Base-by-base conservation (phyloP, 345 rosid genomes). In the Crucihimalaya himalaica region DNA sequence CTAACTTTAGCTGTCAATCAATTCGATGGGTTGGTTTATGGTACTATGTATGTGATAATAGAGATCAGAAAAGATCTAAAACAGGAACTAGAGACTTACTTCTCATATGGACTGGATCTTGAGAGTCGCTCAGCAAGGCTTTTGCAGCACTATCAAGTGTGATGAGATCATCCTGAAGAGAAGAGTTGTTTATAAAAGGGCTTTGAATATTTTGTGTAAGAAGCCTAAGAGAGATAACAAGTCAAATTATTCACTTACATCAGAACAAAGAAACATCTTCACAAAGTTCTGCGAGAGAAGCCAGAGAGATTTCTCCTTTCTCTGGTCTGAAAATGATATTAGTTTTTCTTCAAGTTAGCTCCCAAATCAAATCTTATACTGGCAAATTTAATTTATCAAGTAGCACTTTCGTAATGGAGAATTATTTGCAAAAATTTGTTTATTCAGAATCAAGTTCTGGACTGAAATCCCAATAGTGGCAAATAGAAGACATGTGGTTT, bases 211-310 rank as follows among this genome's bases (percentile, higher is more conserved):
- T 8, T 32, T 42, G 16, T 25, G n/a, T 14, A 52, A 54, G 59
- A 51, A 28, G 62, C 43, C 8, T 52, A 77, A 23, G 28, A 62
- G 70, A 65, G n/a, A 32, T 32, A 12, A 13, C 35, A 47, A 23
- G 21, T 46, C n/a, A 9, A 47, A 6, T 21, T 3, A 10, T 43
- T 69, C 20, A 66, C 96, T 84, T 81, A 89, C 96, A 72, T 78
- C 78, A 35, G 91, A 87, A 64, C 90, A 89, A 61, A 91, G 92
- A 82, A 89, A 87, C 82, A 91, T 92, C 85, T 91, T 89, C 74
- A 86, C 84, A 55, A 89, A 89, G 78, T 88, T 91, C 83, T 88
- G 91, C 1, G 96, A 77, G 70, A 89, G 91, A 75, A 86, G 84
- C 85, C 86, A 86, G 18, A 91, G 78, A 53, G 96, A 89, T 74